These are phyloP conservation scores for Akanthomyces muscarius DNA, from an alignment of 2,329 filamentous ascomycete species.

Conservation along the genomic window DNA sequence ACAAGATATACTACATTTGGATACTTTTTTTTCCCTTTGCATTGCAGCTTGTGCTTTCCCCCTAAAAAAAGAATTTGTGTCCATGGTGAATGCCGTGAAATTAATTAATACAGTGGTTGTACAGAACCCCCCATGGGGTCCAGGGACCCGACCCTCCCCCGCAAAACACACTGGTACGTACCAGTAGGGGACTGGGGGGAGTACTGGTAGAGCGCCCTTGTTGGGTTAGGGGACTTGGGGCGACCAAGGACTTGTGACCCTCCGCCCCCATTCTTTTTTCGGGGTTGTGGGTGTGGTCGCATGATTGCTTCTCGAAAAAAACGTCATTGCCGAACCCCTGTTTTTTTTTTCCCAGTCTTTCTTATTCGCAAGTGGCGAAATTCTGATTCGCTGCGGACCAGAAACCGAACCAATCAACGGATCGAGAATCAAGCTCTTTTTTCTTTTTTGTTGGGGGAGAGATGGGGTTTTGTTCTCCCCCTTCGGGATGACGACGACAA, in stretches of 20 bases:
- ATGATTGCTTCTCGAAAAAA: background rate
- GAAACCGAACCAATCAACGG: background rate
- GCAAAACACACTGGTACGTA: background rate
- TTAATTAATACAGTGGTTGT: background rate
- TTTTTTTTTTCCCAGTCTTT: background rate
- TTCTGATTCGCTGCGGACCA: background rate
- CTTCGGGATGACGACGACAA: background rate
- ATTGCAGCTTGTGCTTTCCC: background rate
- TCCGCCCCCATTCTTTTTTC: background rate
- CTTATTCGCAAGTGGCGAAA: background rate
- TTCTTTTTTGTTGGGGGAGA: slow-evolving; percentile 4
- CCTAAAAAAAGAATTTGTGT: no score
- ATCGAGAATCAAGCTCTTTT: background rate
- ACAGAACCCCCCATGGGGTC: background rate
- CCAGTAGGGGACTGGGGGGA: no score
- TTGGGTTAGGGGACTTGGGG: background rate
- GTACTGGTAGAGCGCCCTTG: background rate
- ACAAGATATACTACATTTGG: background rate
- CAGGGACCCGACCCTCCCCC: background rate
- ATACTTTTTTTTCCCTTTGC: background rate
- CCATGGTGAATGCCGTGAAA: background rate
- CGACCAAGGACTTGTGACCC: background rate
- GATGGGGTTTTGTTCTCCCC: background rate
- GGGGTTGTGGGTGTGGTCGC: background rate
- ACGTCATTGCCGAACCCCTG: background rate